Evolutionary conservation across 768 basidiomycete genomes (phyloP).

Genomic region (Pholiota microspora): DNA sequence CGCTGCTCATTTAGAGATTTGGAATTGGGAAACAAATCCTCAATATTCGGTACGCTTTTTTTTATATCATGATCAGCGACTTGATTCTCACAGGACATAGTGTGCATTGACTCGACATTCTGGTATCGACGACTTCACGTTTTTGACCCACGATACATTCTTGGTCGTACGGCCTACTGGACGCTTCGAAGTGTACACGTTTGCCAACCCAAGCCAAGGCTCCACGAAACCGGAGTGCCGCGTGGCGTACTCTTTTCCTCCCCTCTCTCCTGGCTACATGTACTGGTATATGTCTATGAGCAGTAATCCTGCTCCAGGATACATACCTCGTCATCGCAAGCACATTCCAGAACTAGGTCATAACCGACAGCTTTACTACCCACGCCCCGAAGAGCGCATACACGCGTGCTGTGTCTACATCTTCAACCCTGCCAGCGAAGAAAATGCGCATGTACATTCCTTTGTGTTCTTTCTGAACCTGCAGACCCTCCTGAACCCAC

Average conservation of each 20-base stretch:
- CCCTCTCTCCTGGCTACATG: conserved; percentile 40
- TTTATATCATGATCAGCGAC: conserved; percentile 1
- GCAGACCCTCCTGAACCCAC: conserved; percentile 35
- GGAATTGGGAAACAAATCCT: conserved; percentile 45
- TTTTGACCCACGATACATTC: conserved; percentile 43
- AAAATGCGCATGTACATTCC: conserved; percentile 38
- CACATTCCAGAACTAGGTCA: conserved; percentile 9
- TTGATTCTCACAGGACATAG: conserved; percentile 21
- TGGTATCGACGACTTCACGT: conserved; percentile 54
- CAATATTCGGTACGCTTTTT: conserved; percentile 38
- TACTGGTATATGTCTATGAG: conserved; percentile 58
- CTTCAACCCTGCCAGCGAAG: conserved; percentile 37
- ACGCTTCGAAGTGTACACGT: conserved; percentile 47
- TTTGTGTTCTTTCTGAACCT: conserved; percentile 52
- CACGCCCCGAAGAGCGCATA: conserved; percentile 46
- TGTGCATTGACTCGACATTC: conserved; percentile 37
- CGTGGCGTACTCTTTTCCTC: conserved; percentile 41
- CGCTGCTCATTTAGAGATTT: conserved; percentile 47
- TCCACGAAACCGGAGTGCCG: conserved; percentile 30
- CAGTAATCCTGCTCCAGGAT: conserved; percentile 47
- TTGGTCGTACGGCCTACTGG: conserved; percentile 47
- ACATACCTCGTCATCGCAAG: conserved; percentile 26
- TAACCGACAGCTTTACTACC: conserved; percentile 39
- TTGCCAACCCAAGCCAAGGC: conserved; percentile 33
- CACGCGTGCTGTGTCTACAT: conserved; percentile 49